Base-by-base conservation (phyloP, 2,329 filamentous ascomycete genomes). In the Ascocoryne sarcoides region DNA sequence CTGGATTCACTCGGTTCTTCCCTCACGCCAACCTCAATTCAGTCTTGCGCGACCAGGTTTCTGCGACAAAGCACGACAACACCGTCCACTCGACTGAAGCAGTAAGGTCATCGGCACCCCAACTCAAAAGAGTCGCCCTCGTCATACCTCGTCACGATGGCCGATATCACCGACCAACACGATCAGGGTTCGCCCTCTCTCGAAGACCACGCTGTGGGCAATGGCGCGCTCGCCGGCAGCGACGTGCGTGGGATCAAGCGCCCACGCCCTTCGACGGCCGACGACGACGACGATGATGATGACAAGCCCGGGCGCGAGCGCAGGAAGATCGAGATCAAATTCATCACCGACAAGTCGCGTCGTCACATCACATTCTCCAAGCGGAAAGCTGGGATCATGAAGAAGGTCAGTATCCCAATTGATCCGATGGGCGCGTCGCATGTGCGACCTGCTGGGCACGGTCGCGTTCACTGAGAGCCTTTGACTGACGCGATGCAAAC, bases 261-360 rank as follows among this genome's bases (percentile, higher is more conserved):
- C 57, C 77, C 76, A 65, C 86, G 92, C 61, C 79, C 84, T 49
- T 82, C 83, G 55, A 76, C 80, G 39, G 80, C 81, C 58, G 92
- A 96, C 62, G 90, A 96, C 62, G 92, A 96, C 53, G 90, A 96
- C 52, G 92, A 96, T 51, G 89, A 96, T 56, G 89, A 95, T 56
- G 90, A 95, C 66, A 96, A 96, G 79, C 87, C 87, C 49, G 88
- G 88, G 61, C 89, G 92, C 66, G 92, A 96, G 76, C 83, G 92
- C 62, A 82, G 92, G 70, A 98, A 98, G 83, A 98, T 98, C 60
- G 92, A 98, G 69, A 98, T 98, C 71, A 98, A 98, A 76, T 98
- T 98, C 71, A 98, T 98, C 66, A 90, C 89, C 67, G 92, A 98
- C 70, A 98, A 98, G 74, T 96, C 90, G 69, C 88, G 92, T 69